phyloP scores from a whole-genome alignment of 495 filamentous ascomycete genomes.

The Xylaria nigripes region DNA sequence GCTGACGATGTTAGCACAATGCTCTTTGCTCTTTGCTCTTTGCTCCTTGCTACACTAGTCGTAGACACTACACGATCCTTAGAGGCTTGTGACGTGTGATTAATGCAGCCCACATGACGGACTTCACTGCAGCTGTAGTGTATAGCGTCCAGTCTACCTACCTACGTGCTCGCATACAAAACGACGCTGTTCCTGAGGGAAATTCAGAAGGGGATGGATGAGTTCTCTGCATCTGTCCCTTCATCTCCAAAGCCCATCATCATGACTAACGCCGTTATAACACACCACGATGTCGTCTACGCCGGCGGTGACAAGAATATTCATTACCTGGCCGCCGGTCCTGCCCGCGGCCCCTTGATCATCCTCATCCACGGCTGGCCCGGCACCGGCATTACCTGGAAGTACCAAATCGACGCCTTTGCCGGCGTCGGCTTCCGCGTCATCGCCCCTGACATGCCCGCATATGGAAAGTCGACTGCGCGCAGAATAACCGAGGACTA shows the following conservation, averaged over 20 bases:
- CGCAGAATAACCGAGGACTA: constrained; percentile 3
- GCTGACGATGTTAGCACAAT: too few relatives aligned
- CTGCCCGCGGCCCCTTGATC: constrained; percentile 3
- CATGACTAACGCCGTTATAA: background rate
- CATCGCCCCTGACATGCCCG: constrained; percentile 8
- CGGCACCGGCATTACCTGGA: constrained; percentile 7
- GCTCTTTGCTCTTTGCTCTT: too few relatives aligned
- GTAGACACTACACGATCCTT: too few relatives aligned
- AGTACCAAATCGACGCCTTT: background rate
- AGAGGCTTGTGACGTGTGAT: too few relatives aligned
- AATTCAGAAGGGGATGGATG: too few relatives aligned
- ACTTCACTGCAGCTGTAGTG: too few relatives aligned
- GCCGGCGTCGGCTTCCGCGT: constrained; percentile 6
- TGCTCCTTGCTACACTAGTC: too few relatives aligned
- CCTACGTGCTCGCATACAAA: too few relatives aligned
- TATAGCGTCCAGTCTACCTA: too few relatives aligned
- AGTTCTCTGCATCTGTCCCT: background rate
- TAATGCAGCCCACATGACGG: too few relatives aligned
- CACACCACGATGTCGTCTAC: constrained; percentile 7
- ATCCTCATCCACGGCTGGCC: constrained; percentile 7
- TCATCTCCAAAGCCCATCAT: background rate
- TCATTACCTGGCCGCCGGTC: constrained; percentile 8
- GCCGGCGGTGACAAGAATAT: constrained; percentile 8
- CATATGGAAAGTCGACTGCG: constrained; percentile 6
- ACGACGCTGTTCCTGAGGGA: too few relatives aligned